Percentiles rank a stretch among this genome's conserved stretches.
Conservation (phyloP, 441 rosid species). For the Mallotus japonicus region DNA sequence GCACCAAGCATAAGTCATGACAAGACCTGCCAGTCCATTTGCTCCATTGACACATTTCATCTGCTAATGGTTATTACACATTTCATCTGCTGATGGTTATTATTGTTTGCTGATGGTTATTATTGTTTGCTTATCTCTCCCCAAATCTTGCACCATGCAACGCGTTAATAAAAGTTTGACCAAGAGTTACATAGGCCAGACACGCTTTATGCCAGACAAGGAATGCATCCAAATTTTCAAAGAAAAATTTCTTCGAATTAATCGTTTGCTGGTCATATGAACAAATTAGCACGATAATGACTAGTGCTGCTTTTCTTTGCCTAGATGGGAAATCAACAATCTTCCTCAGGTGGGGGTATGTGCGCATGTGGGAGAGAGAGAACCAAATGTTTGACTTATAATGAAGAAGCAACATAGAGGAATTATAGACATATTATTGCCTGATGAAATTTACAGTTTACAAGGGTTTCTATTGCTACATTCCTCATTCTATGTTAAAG, state of each 20-base stretch:
- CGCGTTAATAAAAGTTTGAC: neutral
- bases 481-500: neutral
- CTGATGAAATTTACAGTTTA: neutral
- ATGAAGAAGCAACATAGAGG: neutral
- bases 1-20: neutral
- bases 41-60: neutral
- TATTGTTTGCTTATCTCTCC: neutral
- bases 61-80: neutral
- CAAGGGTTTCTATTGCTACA: conserved; percentile 2
- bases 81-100: no score
- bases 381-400: neutral
- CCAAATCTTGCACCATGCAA: neutral
- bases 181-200: neutral
- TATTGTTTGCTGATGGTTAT: neutral
- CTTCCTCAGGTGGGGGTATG: neutral
- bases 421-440: conserved; percentile 6
- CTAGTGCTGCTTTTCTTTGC: neutral
- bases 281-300: neutral
- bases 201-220: neutral
- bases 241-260: neutral
- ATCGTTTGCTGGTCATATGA: neutral
- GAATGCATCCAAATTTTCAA: neutral
- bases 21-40: conserved; percentile 5
- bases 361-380: neutral
- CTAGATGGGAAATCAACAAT: no score